These are phyloP conservation scores for Coelastrella sp. DNA, from an alignment of 139 green algal species.

Conservation along the genomic window DNA sequence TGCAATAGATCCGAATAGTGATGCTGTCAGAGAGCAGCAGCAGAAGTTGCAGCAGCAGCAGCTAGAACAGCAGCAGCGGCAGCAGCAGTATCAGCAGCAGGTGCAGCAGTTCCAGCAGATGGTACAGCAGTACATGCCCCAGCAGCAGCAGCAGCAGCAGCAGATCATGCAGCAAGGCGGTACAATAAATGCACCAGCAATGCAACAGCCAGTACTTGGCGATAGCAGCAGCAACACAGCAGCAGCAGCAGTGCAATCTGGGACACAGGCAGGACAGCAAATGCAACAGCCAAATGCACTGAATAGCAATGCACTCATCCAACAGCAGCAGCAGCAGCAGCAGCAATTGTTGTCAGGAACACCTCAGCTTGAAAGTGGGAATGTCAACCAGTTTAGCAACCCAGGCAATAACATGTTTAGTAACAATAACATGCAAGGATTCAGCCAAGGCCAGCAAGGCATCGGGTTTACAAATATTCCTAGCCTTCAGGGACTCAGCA, in stretches of 20 bases:
- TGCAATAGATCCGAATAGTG: too few species aligned
- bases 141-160: not conserved
- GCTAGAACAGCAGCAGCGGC: not conserved
- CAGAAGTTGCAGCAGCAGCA: slow-evolving; percentile 9
- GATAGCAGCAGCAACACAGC: too few species aligned
- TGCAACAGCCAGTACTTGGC: too few species aligned
- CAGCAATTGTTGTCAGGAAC: not conserved
- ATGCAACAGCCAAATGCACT: not conserved
- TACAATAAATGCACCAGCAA: too few species aligned
- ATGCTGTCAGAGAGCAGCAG: too few species aligned
- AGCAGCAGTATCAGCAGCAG: not conserved
- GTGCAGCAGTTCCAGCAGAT: not conserved
- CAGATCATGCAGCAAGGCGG: too few species aligned
- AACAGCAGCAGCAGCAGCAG: slow-evolving; percentile 27
- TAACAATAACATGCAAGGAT: not conserved
- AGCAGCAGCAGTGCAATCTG: not conserved
- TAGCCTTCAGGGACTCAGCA: too few species aligned
- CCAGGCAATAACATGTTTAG: not conserved
- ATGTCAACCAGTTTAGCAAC: not conserved
- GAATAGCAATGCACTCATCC: not conserved
- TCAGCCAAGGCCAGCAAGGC: not conserved
- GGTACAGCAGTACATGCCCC: not conserved
- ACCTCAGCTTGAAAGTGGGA: not conserved
- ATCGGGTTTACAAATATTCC: not conserved
- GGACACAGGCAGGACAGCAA: not conserved